A percentile compares a stretch with the other conserved stretches of the same genome.
Evolutionary conservation across 345 rosid species (phyloP).

Genomic region (Corchorus olitorius): DNA sequence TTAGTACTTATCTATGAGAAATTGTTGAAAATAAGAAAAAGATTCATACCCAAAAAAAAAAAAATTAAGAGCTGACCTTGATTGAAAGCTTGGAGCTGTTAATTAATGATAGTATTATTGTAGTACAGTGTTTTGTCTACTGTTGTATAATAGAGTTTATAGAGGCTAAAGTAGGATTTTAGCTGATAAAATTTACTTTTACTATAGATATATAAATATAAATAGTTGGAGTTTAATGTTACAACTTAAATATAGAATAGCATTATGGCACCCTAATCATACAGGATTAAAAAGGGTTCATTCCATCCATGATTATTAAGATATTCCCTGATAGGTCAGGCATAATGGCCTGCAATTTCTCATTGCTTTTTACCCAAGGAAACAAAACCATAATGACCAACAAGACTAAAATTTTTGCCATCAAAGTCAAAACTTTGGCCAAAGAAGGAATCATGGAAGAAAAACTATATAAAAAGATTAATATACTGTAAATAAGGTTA

Average conservation of each 20-base stretch:
- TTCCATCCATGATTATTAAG: constrained; percentile 12
- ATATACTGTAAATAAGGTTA: neutral
- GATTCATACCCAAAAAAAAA: neutral
- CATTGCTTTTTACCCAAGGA: constrained; percentile 39
- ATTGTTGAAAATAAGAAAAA: neutral
- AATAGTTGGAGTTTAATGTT: too few species aligned
- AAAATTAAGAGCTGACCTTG: neutral
- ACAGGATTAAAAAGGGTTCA: neutral
- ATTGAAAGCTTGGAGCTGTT: neutral
- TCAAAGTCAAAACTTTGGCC: constrained; percentile 35
- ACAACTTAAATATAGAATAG: neutral
- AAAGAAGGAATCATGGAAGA: constrained; percentile 15
- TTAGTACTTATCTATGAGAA: neutral
- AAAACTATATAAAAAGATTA: neutral
- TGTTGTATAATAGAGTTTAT: neutral
- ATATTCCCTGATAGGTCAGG: constrained; percentile 18
- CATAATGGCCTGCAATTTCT: constrained; percentile 23
- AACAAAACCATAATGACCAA: constrained; percentile 32
- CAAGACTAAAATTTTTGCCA: neutral
- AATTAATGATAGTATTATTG: neutral
- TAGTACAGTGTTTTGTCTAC: neutral
- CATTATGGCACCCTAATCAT: neutral
- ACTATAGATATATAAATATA: too few species aligned
- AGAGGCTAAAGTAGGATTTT: neutral
- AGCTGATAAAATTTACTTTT: neutral